Percentiles rank a stretch among this genome's conserved stretches.
These are phyloP conservation scores for Oidiodendron maius DNA, from an alignment of 495 filamentous ascomycete genomes.

Conservation along the genomic window DNA sequence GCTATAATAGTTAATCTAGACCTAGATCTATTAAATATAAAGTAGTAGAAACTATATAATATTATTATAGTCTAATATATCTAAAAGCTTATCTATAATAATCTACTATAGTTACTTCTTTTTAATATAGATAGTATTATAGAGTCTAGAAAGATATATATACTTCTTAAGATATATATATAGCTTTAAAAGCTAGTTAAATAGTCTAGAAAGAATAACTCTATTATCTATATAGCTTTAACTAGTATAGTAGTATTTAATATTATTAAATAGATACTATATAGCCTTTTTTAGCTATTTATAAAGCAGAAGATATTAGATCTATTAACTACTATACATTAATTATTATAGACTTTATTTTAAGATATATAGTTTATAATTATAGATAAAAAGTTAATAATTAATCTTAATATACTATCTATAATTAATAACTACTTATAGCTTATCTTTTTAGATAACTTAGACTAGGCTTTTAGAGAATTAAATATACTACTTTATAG, in stretches of 20 bases:
- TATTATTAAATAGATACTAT: neutral
- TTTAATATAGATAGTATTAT: neutral
- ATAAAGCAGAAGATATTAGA: neutral
- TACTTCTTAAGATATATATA: neutral
- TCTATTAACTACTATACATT: neutral
- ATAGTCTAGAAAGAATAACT: neutral
- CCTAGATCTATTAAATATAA: neutral
- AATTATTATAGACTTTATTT: neutral
- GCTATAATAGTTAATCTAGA: neutral
- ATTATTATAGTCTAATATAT: neutral
- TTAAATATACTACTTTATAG: neutral
- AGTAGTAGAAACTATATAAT: conserved; percentile 2
- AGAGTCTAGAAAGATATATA: conserved; percentile 1
- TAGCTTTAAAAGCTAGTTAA: neutral
- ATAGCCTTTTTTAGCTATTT: neutral
- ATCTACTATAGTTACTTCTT: neutral
- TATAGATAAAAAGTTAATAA: conserved; percentile 2
- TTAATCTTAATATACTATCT: conserved; percentile 2
- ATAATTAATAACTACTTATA: conserved; percentile 1
- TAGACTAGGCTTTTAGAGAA: neutral
- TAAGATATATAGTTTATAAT: neutral
- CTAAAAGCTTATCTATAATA: neutral
- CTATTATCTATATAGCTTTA: neutral
- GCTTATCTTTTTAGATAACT: neutral
- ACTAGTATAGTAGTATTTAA: neutral